Percentiles rank a stretch among this genome's conserved stretches.
Evolutionary conservation across 257 asterid genomes (phyloP).

Genomic region (Paulownia fortunei): DNA sequence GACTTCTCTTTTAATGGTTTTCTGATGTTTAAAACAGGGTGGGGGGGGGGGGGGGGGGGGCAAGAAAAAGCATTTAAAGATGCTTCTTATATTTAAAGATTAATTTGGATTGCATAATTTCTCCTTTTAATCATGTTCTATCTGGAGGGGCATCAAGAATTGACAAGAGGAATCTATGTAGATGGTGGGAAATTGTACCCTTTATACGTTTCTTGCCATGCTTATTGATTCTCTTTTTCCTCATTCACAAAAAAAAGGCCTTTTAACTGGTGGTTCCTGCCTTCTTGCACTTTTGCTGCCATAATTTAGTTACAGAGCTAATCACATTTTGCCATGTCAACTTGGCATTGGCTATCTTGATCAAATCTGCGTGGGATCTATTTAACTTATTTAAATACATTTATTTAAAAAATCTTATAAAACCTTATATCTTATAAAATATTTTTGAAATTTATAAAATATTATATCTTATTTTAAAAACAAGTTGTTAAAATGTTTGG

Average conservation of each 20-base stretch:
- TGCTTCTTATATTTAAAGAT: constrained; percentile 37
- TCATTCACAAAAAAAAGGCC: background rate
- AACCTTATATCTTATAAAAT: no score
- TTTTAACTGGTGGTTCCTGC: constrained; percentile 10
- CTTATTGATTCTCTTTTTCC: constrained; percentile 26
- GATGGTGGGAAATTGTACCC: constrained; percentile 18
- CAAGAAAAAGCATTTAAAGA: constrained; percentile 10
- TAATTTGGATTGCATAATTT: constrained; percentile 26
- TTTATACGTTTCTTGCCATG: constrained; percentile 39
- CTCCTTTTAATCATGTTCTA: constrained; percentile 3
- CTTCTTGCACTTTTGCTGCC: constrained; percentile 15
- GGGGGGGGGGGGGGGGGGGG: background rate
- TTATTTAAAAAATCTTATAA: no score
- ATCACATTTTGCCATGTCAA: constrained; percentile 2
- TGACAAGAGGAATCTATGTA: constrained; percentile 32
- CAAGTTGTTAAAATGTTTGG: no score
- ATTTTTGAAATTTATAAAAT: no score
- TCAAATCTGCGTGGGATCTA: no score
- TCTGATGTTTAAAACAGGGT: constrained; percentile 2
- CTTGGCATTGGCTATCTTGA: background rate
- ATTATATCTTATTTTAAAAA: no score
- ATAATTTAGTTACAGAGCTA: background rate
- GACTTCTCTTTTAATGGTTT: background rate
- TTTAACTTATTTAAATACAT: no score
- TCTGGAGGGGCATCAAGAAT: constrained; percentile 18